phyloP scores from a whole-genome alignment of 768 basidiomycete genomes.

The Mycena metata region DNA sequence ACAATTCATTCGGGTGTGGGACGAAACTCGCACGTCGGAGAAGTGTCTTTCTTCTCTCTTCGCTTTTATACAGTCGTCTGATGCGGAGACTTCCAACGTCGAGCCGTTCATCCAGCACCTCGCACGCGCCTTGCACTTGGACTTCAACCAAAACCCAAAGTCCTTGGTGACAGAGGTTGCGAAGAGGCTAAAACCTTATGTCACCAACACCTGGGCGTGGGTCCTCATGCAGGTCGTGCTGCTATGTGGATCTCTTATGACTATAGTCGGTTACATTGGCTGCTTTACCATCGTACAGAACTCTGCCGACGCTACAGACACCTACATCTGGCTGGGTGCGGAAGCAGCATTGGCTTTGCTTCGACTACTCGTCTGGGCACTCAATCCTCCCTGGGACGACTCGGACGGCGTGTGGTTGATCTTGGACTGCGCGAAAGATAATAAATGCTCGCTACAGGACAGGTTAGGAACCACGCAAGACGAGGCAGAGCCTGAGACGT shows the following conservation, averaged over 20 bases:
- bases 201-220: background rate
- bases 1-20: background rate
- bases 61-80: background rate
- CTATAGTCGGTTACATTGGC: slow-evolving; percentile 16
- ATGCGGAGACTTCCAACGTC: no score
- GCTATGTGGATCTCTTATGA: slow-evolving; percentile 15
- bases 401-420: slow-evolving; percentile 5
- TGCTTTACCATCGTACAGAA: slow-evolving; percentile 26
- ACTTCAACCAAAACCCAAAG: background rate
- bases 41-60: slow-evolving; percentile 3
- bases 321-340: slow-evolving; percentile 11
- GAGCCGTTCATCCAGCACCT: background rate
- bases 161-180: background rate
- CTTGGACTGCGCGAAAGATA: background rate
- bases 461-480: background rate
- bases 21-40: background rate
- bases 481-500: background rate
- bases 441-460: background rate
- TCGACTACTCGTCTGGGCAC: slow-evolving; percentile 10
- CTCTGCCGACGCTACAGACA: background rate
- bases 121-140: background rate
- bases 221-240: background rate
- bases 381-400: slow-evolving; percentile 20
- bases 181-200: background rate
- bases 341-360: slow-evolving; percentile 3